Percentiles rank a stretch among this genome's conserved stretches.
These are phyloP conservation scores for Cucumis melo DNA, from an alignment of 306 rosid genomes.

Conservation along the genomic window DNA sequence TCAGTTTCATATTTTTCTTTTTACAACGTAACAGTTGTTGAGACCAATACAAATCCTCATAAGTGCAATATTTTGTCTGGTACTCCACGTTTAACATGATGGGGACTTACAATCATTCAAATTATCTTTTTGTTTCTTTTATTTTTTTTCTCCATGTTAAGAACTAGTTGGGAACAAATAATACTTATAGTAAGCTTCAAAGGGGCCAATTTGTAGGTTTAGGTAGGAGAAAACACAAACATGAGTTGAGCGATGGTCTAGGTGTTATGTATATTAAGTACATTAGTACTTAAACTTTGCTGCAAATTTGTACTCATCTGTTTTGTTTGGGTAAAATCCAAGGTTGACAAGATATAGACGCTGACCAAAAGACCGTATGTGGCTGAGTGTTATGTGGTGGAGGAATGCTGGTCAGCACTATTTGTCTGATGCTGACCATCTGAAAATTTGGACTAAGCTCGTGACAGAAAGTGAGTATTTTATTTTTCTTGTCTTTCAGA, in stretches of 20 bases:
- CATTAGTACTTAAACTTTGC: background rate
- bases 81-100: background rate
- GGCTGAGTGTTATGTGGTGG: conserved; percentile 6
- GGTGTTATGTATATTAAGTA: background rate
- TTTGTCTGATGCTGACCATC: conserved; percentile 8
- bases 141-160: background rate
- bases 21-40: background rate
- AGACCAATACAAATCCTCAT: background rate
- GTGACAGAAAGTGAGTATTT: background rate
- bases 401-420: conserved; percentile 3
- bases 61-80: background rate
- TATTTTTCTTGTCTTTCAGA: background rate
- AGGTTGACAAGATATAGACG: conserved; percentile 1
- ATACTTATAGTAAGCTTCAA: background rate
- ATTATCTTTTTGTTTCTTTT: background rate
- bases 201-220: background rate
- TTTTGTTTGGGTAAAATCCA: conserved; percentile 10
- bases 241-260: background rate
- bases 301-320: background rate
- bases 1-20: background rate
- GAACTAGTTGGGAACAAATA: background rate
- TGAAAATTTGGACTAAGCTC: conserved; percentile 3
- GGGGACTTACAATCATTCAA: background rate
- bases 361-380: background rate
- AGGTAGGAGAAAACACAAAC: background rate